Evolutionary conservation across 2,329 filamentous ascomycete genomes (phyloP), one percentile per base, ranked within the genome.

Genomic region (Claviceps monticola): DNA sequence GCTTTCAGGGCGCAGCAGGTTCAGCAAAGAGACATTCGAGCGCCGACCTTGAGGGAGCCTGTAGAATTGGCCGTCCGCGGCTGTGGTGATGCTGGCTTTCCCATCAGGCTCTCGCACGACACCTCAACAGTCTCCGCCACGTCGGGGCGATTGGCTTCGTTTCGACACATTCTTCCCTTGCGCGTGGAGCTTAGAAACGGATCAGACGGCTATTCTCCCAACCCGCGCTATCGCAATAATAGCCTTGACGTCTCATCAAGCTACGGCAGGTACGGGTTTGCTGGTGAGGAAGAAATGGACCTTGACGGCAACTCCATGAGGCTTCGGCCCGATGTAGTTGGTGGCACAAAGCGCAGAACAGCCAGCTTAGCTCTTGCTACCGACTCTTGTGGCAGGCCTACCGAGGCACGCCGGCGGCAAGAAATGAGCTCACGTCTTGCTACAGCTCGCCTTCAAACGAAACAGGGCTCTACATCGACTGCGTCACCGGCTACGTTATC

Each of bases 281-380:
- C 59, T 38, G 59, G 58, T 1, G 57, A 57, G 17, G 69, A 71
- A 17, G 73, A 76, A n/a, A 68, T 67, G 59, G 74, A 76, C 1
- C 74, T 72, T 23, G 76, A 78, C 9, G 76, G 78, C 63, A 73
- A 61, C 61, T 71, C 75, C 61, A 79, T 61, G 69, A 72, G 65
- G 62, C 68, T 78, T 8, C 71, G 73, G 19, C 68, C 76, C 19
- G 75, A 79, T 46, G 75, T 75, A 48, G 55, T 61, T 7, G 62
- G 73, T 43, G 74, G 76, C 6, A 72, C 73, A 54, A 81, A 81
- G 64, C 71, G 78, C 46, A 69, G 77, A 41, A 77, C 77, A 2
- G 76, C 75, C 0, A 80, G 76, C 26, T 76, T 77, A 1, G 73
- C 71, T 0, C 66, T 68, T 2, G 74, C 75, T 11, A 75, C 78